Evolutionary conservation across 495 filamentous ascomycete species (phyloP).

Genomic region (Podospora anserina): DNA sequence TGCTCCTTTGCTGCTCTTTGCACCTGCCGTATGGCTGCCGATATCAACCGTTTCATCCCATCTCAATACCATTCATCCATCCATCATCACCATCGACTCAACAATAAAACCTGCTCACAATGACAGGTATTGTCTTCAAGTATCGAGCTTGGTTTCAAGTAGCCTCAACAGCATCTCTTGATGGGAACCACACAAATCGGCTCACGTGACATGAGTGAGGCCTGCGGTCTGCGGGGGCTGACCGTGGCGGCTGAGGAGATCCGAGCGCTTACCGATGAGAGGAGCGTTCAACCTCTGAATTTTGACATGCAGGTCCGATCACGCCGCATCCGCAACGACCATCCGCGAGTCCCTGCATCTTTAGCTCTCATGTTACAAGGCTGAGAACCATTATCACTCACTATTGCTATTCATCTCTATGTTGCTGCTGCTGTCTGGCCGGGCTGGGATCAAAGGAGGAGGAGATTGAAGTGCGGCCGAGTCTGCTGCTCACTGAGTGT

Average conservation of each 20-base stretch:
- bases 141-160: neutral
- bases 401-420: slow-evolving; percentile 18
- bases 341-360: neutral
- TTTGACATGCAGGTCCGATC: slow-evolving; percentile 7
- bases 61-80: neutral
- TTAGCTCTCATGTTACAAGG: slow-evolving; percentile 3
- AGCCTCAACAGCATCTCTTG: neutral
- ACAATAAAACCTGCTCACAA: neutral
- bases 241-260: slow-evolving; percentile 18
- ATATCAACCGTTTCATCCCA: neutral
- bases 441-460: slow-evolving; percentile 20
- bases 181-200: neutral
- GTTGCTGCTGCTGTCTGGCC: slow-evolving; percentile 12
- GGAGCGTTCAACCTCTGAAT: slow-evolving; percentile 15
- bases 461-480: slow-evolving; percentile 25
- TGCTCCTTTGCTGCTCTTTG: slow-evolving; percentile 1
- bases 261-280: slow-evolving; percentile 1
- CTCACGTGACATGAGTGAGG: slow-evolving; percentile 15
- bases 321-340: slow-evolving; percentile 8
- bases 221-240: slow-evolving; percentile 13
- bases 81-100: neutral
- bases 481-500: neutral
- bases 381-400: neutral
- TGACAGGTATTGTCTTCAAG: neutral
- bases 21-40: neutral